Conservation (phyloP, 257 asterid genomes). For the Paulownia fortunei region DNA sequence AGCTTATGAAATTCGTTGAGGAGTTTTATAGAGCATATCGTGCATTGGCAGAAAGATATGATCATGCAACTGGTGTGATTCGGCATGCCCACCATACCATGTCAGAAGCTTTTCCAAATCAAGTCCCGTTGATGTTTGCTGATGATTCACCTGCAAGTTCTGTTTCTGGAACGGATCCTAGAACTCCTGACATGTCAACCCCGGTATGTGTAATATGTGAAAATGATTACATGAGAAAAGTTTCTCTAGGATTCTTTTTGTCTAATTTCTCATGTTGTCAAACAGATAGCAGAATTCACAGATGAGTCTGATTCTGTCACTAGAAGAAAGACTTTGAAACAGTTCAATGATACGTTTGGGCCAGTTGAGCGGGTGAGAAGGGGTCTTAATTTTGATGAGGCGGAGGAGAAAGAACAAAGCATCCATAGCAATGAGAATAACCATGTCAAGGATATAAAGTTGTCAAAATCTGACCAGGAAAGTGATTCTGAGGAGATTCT, state of each 20-base stretch:
- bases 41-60: constrained; percentile 95
- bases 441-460: constrained; percentile 24
- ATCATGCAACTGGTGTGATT: constrained; percentile 96
- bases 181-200: constrained; percentile 54
- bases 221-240: constrained; percentile 37
- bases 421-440: constrained; percentile 31
- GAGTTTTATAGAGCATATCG: constrained; percentile 96
- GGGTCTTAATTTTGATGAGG: constrained; percentile 73
- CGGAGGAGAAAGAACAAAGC: constrained; percentile 53
- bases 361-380: constrained; percentile 66
- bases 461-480: constrained; percentile 32
- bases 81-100: constrained; percentile 92
- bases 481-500: constrained; percentile 64
- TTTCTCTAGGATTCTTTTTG: constrained; percentile 23
- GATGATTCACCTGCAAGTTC: constrained; percentile 71
- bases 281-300: constrained; percentile 56
- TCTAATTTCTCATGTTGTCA: constrained; percentile 40
- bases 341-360: constrained; percentile 42
- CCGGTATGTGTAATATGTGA: constrained; percentile 46
- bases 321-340: constrained; percentile 49
- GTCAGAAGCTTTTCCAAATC: constrained; percentile 90
- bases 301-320: constrained; percentile 53
- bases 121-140: constrained; percentile 56
- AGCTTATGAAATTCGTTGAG: constrained; percentile 93
- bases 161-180: constrained; percentile 57